Evolutionary conservation across 352 stramenopile genomes (phyloP).

Genomic region (Phytophthora pini): DNA sequence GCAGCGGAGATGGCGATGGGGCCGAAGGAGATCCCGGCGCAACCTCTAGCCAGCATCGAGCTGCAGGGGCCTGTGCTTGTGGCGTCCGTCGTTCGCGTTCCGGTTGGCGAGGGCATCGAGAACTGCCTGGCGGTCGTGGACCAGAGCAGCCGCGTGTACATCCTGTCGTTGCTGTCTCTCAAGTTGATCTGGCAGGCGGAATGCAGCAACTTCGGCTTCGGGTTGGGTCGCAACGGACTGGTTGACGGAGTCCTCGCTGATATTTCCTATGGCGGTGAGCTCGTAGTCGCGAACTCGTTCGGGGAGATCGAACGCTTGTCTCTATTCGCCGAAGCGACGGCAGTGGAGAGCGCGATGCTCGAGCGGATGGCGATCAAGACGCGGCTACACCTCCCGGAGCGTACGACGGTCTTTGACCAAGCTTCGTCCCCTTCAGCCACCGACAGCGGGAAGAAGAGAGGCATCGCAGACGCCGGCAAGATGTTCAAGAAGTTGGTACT

Average conservation of each 20-base stretch:
- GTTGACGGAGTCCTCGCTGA: conserved; percentile 52
- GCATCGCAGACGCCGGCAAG: conserved; percentile 56
- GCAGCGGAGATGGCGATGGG: conserved; percentile 68
- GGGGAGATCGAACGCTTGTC: conserved; percentile 75
- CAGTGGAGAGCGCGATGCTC: conserved; percentile 65
- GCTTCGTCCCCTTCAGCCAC: conserved; percentile 27
- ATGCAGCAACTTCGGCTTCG: conserved; percentile 36
- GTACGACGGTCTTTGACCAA: conserved; percentile 38
- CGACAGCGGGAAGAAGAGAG: conserved; percentile 53
- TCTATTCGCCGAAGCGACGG: conserved; percentile 57
- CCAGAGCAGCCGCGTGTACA: conserved; percentile 69
- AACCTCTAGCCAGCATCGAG: conserved; percentile 62
- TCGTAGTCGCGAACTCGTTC: conserved; percentile 66
- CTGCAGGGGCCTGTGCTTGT: conserved; percentile 48
- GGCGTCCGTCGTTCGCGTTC: conserved; percentile 62
- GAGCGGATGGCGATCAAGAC: conserved; percentile 64
- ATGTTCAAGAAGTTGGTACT: conserved; percentile 84
- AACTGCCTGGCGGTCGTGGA: conserved; percentile 72
- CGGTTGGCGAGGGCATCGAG: conserved; percentile 60
- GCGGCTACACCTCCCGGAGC: conserved; percentile 45
- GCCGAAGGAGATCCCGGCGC: conserved; percentile 48
- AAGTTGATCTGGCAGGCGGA: conserved; percentile 60
- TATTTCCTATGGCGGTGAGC: conserved; percentile 58
- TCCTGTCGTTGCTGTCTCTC: conserved; percentile 67
- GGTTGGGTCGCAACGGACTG: conserved; percentile 39